Evolutionary conservation across 148 eudicot genomes (phyloP), one percentile per base, ranked within the genome.

Genomic region (Hydrangea macrophylla): DNA sequence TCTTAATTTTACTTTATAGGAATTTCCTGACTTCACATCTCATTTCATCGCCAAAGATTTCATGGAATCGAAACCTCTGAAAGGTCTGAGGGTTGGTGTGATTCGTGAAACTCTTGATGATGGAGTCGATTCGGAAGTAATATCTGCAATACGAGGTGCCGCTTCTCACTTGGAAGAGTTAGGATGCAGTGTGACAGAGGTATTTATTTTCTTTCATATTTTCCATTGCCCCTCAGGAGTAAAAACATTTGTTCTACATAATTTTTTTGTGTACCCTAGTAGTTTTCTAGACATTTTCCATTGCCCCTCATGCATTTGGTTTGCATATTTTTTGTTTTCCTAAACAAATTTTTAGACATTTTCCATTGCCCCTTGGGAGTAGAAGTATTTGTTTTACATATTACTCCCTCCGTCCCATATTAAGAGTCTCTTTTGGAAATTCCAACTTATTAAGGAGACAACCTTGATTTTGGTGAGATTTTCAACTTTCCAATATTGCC

Each of bases 111-210:
- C 99, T 54, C 80, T 91, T 73, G 92, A 73, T 22, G 88, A 84
- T 60, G 99, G 99, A 59, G 97, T 89, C 78, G 96, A 95, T 84
- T 68, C 73, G 36, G 78, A 73, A 60, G 89, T 95, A 65, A 60
- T 83, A 55, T 85, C 96, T 66, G 82, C 93, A 24, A 77, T 91
- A 53, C 84, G 74, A 58, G 77, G 63, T 75, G 99, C 97, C 69
- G 83, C 79, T 75, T 81, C 90, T 57, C 99, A 95, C 87, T 78
- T 95, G 73, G 97, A 89, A 87, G 83, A 86, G 30, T 72, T 95
- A 33, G 99, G 99, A 54, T 87, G 96, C 79, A 70, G 68, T 56
- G 82, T 95, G 60, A 70, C 96, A n/a, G 97, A 95, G 92, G 99
- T 89, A 73, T 23, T 65, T 60, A 32, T 74, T 26, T 72, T 24